phyloP scores from a whole-genome alignment of 495 filamentous ascomycete genomes.

The Penicillium argentinense region DNA sequence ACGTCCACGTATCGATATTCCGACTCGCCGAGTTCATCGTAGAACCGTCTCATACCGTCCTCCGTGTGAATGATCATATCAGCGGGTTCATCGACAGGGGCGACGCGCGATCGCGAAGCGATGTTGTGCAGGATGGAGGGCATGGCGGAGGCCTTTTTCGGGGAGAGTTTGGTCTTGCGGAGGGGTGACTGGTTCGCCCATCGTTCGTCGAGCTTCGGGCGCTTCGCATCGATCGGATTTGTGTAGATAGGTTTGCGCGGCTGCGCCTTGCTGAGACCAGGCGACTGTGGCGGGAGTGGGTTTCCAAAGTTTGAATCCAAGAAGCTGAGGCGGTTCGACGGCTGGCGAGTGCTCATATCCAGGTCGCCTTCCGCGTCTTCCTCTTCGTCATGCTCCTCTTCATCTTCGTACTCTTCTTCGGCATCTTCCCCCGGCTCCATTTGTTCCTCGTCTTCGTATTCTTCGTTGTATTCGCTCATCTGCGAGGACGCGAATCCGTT shows the following conservation, averaged over 20 bases:
- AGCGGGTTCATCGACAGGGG: slow-evolving; percentile 42
- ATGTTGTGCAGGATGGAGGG: slow-evolving; percentile 47
- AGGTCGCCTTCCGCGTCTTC: slow-evolving; percentile 28
- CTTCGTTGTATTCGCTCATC: slow-evolving; percentile 35
- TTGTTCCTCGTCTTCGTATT: slow-evolving; percentile 37
- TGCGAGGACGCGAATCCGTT: slow-evolving; percentile 34
- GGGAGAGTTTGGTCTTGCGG: slow-evolving; percentile 38
- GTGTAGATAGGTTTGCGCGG: slow-evolving; percentile 42
- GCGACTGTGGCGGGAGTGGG: slow-evolving; percentile 16
- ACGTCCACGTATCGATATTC: slow-evolving; percentile 55
- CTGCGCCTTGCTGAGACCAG: slow-evolving; percentile 20
- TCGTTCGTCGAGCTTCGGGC: slow-evolving; percentile 44
- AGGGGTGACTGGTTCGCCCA: slow-evolving; percentile 41
- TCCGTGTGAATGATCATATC: slow-evolving; percentile 48
- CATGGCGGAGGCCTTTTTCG: slow-evolving; percentile 52
- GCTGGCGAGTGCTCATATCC: slow-evolving; percentile 20
- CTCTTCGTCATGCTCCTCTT: slow-evolving; percentile 38
- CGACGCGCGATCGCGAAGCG: slow-evolving; percentile 30
- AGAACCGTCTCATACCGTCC: slow-evolving; percentile 43
- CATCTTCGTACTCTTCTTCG: slow-evolving; percentile 19
- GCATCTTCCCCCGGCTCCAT: slow-evolving; percentile 26
- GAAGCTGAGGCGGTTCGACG: slow-evolving; percentile 28
- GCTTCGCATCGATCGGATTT: slow-evolving; percentile 43
- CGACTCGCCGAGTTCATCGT: slow-evolving; percentile 55
- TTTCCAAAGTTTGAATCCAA: slow-evolving; percentile 36